phyloP scores from a whole-genome alignment of 352 stramenopile genomes.

The Phytophthora lateralis region DNA sequence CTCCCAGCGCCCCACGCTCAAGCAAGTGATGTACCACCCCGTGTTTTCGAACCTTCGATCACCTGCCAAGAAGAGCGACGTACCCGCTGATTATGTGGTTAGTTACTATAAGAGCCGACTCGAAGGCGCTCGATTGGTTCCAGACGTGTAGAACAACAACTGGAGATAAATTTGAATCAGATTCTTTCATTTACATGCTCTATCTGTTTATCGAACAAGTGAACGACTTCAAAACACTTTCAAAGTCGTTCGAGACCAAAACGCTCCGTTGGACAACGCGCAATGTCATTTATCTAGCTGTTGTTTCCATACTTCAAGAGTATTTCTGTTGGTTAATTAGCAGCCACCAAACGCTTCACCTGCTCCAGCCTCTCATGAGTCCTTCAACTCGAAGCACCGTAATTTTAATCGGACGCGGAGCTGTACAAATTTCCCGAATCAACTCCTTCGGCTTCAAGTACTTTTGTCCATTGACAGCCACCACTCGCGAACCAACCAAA shows the following conservation, averaged over 20 bases:
- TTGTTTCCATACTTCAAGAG: not conserved
- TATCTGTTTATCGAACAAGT: slow-evolving; percentile 38
- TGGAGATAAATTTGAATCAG: slow-evolving; percentile 4
- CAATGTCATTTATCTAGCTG: slow-evolving; percentile 7
- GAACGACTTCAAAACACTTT: slow-evolving; percentile 35
- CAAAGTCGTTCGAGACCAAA: slow-evolving; percentile 6
- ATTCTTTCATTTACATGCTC: slow-evolving; percentile 34
- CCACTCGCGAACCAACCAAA: slow-evolving; percentile 68
- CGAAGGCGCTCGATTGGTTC: slow-evolving; percentile 20
- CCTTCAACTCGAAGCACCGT: slow-evolving; percentile 81
- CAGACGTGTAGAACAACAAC: slow-evolving; percentile 44
- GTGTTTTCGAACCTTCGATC: slow-evolving; percentile 58
- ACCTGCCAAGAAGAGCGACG: slow-evolving; percentile 4
- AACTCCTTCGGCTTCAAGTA: slow-evolving; percentile 54
- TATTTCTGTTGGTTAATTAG: not conserved
- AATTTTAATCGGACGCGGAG: slow-evolving; percentile 60
- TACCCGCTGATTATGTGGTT: slow-evolving; percentile 55
- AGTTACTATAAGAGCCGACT: slow-evolving; percentile 48
- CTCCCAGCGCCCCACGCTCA: slow-evolving; percentile 63
- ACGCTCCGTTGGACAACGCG: not conserved
- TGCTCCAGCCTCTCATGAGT: slow-evolving; percentile 72
- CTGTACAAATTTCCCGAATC: slow-evolving; percentile 57
- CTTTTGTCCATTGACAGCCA: slow-evolving; percentile 67
- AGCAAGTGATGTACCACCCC: slow-evolving; percentile 60
- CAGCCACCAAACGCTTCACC: slow-evolving; percentile 1